These are phyloP conservation scores for Parasarocladium wereldwijsianum DNA, from an alignment of 2,329 filamentous ascomycete species.

Conservation along the genomic window DNA sequence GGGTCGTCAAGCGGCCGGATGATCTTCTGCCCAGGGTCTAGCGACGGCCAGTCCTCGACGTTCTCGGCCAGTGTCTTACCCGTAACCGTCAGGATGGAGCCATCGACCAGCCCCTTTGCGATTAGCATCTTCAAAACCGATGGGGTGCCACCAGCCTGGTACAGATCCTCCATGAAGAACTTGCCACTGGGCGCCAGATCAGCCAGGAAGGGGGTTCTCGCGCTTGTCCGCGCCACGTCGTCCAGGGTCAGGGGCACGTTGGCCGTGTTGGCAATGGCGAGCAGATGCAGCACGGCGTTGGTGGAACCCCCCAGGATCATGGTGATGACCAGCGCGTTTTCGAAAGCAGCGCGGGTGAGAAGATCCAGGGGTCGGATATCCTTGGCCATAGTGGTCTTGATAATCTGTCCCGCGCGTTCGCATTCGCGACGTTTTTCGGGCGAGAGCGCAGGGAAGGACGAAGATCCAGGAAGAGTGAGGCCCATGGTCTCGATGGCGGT, in stretches of 20 bases:
- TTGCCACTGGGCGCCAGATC: constrained; percentile 73
- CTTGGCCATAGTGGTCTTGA: constrained; percentile 64
- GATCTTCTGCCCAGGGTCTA: constrained; percentile 64
- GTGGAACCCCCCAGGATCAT: constrained; percentile 87
- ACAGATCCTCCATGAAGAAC: constrained; percentile 80
- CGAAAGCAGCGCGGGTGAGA: constrained; percentile 65
- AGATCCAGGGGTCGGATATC: constrained; percentile 72
- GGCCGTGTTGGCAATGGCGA: constrained; percentile 81
- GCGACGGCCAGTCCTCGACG: constrained; percentile 57
- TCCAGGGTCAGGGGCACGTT: constrained; percentile 64
- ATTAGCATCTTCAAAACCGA: constrained; percentile 77
- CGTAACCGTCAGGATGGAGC: constrained; percentile 66
- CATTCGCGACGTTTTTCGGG: constrained; percentile 82
- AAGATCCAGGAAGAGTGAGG: constrained; percentile 71
- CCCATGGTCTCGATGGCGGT: constrained; percentile 89
- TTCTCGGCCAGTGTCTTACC: constrained; percentile 85
- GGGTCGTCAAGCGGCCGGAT: constrained; percentile 70
- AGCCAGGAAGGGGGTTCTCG: constrained; percentile 76
- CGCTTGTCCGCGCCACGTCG: constrained; percentile 67
- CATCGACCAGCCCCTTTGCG: constrained; percentile 60
- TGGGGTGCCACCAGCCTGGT: constrained; percentile 72
- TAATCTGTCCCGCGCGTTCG: constrained; percentile 63
- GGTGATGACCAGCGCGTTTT: constrained; percentile 80
- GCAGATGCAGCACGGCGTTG: constrained; percentile 76
- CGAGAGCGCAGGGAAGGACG: constrained; percentile 65